Evolutionary conservation across 2,329 filamentous ascomycete species (phyloP).

Genomic region (Colletotrichum sp.): DNA sequence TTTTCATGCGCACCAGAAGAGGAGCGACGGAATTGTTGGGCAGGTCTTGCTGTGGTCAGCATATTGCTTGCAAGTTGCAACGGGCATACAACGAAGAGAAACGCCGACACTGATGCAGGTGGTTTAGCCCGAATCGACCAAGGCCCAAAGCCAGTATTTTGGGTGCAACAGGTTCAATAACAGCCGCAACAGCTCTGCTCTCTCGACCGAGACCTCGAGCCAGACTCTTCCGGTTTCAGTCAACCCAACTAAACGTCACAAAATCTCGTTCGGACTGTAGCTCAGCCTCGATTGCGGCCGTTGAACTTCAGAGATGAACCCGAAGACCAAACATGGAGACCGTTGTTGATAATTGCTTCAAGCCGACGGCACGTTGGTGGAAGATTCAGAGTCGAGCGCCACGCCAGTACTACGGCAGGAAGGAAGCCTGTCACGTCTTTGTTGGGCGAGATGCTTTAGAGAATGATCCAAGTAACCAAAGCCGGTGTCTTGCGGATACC

Average conservation of each 20-base stretch:
- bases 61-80: not conserved
- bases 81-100: not conserved
- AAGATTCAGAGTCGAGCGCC: not conserved
- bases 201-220: not conserved
- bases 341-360: not conserved
- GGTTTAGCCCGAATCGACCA: not conserved
- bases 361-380: not conserved
- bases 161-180: not conserved
- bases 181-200: not conserved
- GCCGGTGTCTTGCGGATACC: not conserved
- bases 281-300: not conserved
- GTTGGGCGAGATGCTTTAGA: slow-evolving; percentile 1
- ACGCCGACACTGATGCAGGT: not conserved
- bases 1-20: not conserved
- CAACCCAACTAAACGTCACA: not conserved
- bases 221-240: not conserved
- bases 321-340: not conserved
- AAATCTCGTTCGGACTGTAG: not conserved
- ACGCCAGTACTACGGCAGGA: not conserved
- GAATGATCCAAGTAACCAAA: not conserved
- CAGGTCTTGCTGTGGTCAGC: not conserved
- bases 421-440: not conserved
- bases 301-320: not conserved
- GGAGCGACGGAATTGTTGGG: not conserved
- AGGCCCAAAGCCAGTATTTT: not conserved